phyloP scores from a whole-genome alignment of 768 basidiomycete genomes.

The Suillus variegatus region DNA sequence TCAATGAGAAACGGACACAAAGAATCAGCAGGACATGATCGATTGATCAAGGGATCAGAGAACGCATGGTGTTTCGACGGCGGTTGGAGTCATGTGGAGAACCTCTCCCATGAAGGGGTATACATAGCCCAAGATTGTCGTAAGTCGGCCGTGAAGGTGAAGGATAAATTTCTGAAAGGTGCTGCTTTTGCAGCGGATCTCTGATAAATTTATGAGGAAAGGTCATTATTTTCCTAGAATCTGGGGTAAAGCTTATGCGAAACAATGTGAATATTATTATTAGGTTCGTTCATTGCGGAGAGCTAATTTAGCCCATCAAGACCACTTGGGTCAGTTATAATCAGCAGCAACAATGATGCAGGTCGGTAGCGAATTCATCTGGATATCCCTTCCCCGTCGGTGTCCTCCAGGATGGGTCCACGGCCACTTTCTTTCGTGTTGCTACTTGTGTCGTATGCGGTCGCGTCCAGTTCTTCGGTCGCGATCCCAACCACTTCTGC shows the following conservation, averaged over 20 bases:
- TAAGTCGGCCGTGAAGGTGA: slow-evolving; percentile 1
- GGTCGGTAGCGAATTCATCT: not conserved
- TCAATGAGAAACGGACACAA: not conserved
- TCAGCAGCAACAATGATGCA: not conserved
- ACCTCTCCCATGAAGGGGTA: not conserved
- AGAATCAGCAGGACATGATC: not conserved
- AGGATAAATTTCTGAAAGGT: not conserved
- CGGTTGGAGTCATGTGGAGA: not conserved
- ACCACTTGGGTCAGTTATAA: slow-evolving; percentile 5
- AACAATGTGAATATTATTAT: not conserved
- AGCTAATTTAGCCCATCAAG: slow-evolving; percentile 1
- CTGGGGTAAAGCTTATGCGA: not conserved
- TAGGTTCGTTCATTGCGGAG: not conserved
- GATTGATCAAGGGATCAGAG: not conserved
- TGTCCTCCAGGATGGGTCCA: slow-evolving; percentile 19
- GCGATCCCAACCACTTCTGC: slow-evolving; percentile 7
- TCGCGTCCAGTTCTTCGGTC: not conserved
- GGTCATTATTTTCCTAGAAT: not conserved
- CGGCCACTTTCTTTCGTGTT: slow-evolving; percentile 17
- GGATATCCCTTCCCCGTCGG: slow-evolving; percentile 4
- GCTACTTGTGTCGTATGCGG: slow-evolving; percentile 10
- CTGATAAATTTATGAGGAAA: not conserved
- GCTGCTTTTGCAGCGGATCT: not conserved
- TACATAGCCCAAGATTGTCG: not conserved
- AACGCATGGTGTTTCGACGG: not conserved